Evolutionary conservation across 441 rosid species (phyloP).

Genomic region (Monsonia emarginata): DNA sequence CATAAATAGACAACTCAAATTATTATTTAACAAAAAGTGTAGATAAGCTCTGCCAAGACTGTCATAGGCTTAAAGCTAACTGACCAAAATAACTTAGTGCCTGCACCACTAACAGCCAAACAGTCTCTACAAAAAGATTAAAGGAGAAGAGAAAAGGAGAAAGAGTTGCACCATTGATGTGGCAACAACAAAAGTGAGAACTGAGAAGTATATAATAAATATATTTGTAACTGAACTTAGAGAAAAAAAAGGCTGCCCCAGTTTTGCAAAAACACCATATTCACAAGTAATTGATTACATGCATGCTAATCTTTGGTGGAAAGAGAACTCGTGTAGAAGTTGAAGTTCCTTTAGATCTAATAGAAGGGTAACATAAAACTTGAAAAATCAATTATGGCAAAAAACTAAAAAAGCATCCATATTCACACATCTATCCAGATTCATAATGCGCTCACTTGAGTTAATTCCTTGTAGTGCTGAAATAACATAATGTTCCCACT

Average conservation of each 20-base stretch:
- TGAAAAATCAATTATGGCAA: too few species aligned
- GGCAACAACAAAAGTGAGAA: background rate
- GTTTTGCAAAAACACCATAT: too few species aligned
- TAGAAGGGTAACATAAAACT: too few species aligned
- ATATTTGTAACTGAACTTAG: background rate
- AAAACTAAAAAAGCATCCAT: background rate
- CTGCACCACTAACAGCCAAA: background rate
- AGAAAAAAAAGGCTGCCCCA: too few species aligned
- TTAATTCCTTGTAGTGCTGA: background rate
- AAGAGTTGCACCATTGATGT: background rate
- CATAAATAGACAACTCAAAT: background rate
- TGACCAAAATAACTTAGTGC: background rate
- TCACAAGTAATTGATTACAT: too few species aligned
- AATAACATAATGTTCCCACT: background rate
- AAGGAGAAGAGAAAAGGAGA: background rate
- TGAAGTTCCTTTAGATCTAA: too few species aligned
- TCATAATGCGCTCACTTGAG: background rate
- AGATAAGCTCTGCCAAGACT: background rate
- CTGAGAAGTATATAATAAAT: background rate
- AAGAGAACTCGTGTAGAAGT: background rate
- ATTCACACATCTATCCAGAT: background rate
- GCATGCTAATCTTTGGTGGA: too few species aligned
- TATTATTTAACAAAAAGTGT: background rate
- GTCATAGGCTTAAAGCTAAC: background rate
- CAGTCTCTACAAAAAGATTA: background rate